Conservation (phyloP, 352 stramenopile genomes). For the Phytophthora melonis region DNA sequence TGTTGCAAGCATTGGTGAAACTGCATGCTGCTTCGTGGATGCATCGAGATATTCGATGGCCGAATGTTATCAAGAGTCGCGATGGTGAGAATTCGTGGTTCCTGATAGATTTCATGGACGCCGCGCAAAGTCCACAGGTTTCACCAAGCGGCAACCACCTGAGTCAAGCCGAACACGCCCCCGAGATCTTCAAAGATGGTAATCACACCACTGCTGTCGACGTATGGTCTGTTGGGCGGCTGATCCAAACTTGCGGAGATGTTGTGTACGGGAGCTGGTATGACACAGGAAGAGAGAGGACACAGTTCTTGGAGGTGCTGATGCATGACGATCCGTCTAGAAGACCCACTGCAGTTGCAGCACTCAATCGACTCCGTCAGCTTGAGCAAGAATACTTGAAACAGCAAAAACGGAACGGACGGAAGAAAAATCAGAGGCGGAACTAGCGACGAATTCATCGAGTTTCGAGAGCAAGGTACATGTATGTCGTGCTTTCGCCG, state of each 20-base stretch:
- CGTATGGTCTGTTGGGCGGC: constrained; percentile 28
- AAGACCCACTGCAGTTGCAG: constrained; percentile 22
- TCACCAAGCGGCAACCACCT: constrained; percentile 19
- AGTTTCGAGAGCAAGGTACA: no score
- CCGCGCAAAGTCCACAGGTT: constrained; percentile 26
- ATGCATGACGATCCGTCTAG: constrained; percentile 25
- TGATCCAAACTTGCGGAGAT: constrained; percentile 21
- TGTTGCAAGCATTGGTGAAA: constrained; percentile 29
- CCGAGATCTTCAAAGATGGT: constrained; percentile 26
- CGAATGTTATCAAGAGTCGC: constrained; percentile 33
- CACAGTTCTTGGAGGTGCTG: constrained; percentile 22
- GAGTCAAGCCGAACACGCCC: constrained; percentile 23
- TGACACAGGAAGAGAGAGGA: constrained; percentile 17
- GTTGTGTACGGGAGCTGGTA: constrained; percentile 24
- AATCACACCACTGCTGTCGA: constrained; percentile 27
- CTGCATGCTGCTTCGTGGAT: constrained; percentile 38
- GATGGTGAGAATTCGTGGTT: constrained; percentile 30
- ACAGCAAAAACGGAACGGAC: constrained; percentile 10
- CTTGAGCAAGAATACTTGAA: constrained; percentile 40
- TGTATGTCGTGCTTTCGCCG: no score
- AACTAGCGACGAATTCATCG: background rate
- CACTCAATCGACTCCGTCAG: constrained; percentile 31
- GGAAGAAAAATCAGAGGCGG: constrained; percentile 14
- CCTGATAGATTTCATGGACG: constrained; percentile 38
- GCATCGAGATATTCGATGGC: constrained; percentile 40